Evolutionary conservation across 2,329 filamentous ascomycete genomes (phyloP).

Genomic region (Sporothrix mexicana): DNA sequence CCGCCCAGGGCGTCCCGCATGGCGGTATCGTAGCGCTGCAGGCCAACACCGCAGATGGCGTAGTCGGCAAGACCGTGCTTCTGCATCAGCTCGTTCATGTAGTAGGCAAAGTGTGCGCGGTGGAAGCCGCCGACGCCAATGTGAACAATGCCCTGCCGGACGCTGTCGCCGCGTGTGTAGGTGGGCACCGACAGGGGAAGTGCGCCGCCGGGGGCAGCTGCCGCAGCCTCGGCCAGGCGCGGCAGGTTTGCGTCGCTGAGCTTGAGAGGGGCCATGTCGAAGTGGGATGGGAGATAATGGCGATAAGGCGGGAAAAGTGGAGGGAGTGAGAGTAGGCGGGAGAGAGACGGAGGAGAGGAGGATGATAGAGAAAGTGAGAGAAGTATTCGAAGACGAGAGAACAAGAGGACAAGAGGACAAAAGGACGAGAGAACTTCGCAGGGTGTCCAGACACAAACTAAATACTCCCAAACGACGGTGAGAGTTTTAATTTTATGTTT

Average conservation of each 20-base stretch:
- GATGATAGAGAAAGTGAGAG: not conserved
- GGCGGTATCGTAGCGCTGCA: slow-evolving; percentile 55
- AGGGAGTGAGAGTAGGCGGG: not conserved
- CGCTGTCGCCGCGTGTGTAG: slow-evolving; percentile 50
- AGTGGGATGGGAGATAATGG: not conserved
- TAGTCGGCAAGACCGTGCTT: slow-evolving; percentile 53
- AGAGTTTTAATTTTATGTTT: not conserved
- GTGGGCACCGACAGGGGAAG: slow-evolving; percentile 47
- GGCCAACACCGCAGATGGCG: slow-evolving; percentile 59
- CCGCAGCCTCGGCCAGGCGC: slow-evolving; percentile 42
- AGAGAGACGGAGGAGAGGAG: not conserved
- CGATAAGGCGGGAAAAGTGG: not conserved
- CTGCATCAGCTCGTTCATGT: slow-evolving; percentile 56
- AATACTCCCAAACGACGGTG: not conserved
- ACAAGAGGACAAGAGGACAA: not conserved
- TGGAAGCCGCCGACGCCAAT: slow-evolving; percentile 62
- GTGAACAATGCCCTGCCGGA: slow-evolving; percentile 62
- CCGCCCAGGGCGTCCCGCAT: slow-evolving; percentile 57
- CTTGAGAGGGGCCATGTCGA: slow-evolving; percentile 42
- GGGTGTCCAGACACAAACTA: not conserved
- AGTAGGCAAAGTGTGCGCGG: slow-evolving; percentile 59
- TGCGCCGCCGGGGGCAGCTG: slow-evolving; percentile 10
- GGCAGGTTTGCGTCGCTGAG: slow-evolving; percentile 49
- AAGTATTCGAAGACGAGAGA: not conserved
- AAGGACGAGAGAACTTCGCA: not conserved